A percentile compares a stretch with the other conserved stretches of the same genome.
These are phyloP conservation scores for Xylona heveae DNA, from an alignment of 495 filamentous ascomycete species.

Conservation along the genomic window DNA sequence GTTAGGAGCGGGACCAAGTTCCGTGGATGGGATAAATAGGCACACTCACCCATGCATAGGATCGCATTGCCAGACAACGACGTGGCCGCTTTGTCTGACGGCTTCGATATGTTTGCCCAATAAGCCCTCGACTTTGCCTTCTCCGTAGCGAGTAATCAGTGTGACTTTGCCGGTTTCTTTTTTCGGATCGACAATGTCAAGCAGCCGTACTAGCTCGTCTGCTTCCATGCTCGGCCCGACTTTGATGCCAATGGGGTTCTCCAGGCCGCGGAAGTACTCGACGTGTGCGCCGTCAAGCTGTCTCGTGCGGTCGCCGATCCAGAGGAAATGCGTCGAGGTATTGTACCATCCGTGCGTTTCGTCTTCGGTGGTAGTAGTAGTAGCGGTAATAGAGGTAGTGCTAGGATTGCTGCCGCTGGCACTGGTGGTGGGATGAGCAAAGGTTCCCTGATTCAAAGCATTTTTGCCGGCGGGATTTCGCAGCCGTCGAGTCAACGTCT, in stretches of 20 bases:
- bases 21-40: neutral
- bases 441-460: too few species aligned
- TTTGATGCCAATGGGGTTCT: constrained; percentile 91
- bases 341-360: constrained; percentile 42
- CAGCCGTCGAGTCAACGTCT: constrained; percentile 56
- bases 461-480: constrained; percentile 32
- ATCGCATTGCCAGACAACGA: constrained; percentile 93
- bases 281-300: constrained; percentile 84
- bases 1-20: neutral
- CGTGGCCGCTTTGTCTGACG: constrained; percentile 51
- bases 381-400: constrained; percentile 7
- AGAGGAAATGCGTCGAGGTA: constrained; percentile 92
- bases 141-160: constrained; percentile 87
- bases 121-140: constrained; percentile 41
- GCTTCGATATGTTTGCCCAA: constrained; percentile 70
- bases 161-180: constrained; percentile 79
- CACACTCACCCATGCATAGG: constrained; percentile 72
- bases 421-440: constrained; percentile 5
- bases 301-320: constrained; percentile 92
- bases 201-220: constrained; percentile 48
- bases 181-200: constrained; percentile 66
- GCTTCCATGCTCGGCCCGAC: constrained; percentile 67
- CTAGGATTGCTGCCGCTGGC: constrained; percentile 6
- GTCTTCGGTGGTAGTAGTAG: constrained; percentile 4
- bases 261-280: constrained; percentile 90